Evolutionary conservation across 2,329 filamentous ascomycete species (phyloP).

Genomic region (Aspergillus felis): DNA sequence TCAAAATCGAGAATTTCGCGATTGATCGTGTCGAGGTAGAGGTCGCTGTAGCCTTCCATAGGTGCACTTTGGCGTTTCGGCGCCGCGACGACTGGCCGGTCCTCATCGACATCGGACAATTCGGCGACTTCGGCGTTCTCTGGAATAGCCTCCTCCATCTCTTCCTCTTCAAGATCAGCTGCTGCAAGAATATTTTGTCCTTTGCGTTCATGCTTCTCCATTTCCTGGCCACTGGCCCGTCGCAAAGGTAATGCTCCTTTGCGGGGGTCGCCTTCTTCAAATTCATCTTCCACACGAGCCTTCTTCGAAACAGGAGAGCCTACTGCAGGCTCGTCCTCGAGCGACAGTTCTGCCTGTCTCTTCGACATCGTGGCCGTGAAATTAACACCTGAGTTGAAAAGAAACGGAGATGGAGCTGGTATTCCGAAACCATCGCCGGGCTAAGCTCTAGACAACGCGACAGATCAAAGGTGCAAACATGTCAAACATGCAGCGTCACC

Average conservation of each 20-base stretch:
- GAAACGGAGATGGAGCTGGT: slow-evolving; percentile 7
- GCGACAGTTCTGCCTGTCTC: slow-evolving; percentile 42
- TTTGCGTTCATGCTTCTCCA: slow-evolving; percentile 35
- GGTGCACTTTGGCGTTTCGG: slow-evolving; percentile 68
- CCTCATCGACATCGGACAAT: slow-evolving; percentile 34
- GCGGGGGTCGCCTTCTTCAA: slow-evolving; percentile 21
- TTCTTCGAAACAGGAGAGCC: slow-evolving; percentile 46
- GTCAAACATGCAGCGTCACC: slow-evolving; percentile 20
- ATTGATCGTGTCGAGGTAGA: slow-evolving; percentile 97
- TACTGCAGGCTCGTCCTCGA: slow-evolving; percentile 31
- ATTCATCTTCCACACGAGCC: slow-evolving; percentile 37
- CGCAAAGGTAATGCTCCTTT: slow-evolving; percentile 24
- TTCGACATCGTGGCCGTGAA: slow-evolving; percentile 40
- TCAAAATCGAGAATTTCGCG: slow-evolving; percentile 93
- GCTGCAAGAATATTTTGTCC: slow-evolving; percentile 48
- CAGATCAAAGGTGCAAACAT: slow-evolving; percentile 22
- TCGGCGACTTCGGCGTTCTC: slow-evolving; percentile 15
- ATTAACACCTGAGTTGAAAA: slow-evolving; percentile 7
- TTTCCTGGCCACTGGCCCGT: slow-evolving; percentile 26
- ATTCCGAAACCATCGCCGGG: slow-evolving; percentile 17
- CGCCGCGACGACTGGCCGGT: slow-evolving; percentile 32
- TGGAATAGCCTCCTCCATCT: slow-evolving; percentile 31
- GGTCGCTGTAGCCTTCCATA: slow-evolving; percentile 83
- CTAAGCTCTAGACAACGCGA: slow-evolving; percentile 16
- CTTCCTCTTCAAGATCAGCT: slow-evolving; percentile 66